Percentiles rank a stretch among this genome's conserved stretches.
These are phyloP conservation scores for Yamadazyma akitaensis DNA, from an alignment of 805 yeast species.

Conservation along the genomic window DNA sequence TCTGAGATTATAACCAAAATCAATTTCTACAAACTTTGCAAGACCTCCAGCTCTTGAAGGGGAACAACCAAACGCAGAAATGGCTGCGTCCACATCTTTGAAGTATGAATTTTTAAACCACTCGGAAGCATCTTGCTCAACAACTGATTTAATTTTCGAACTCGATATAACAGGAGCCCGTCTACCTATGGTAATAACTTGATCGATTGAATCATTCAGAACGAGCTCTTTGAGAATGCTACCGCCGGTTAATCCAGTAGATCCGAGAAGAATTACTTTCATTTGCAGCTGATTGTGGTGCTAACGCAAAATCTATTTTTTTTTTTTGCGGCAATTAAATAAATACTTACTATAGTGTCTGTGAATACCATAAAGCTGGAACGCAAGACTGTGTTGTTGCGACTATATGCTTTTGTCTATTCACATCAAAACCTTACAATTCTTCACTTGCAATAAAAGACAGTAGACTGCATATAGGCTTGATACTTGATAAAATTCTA, in stretches of 20 bases:
- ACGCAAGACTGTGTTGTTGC: no score
- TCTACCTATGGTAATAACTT: conserved; percentile 51
- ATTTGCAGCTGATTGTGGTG: background rate
- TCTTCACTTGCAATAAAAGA: no score
- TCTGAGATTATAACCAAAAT: conserved; percentile 65
- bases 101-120: conserved; percentile 47
- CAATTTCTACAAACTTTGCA: conserved; percentile 68
- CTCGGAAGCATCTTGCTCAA: conserved; percentile 38
- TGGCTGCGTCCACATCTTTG: conserved; percentile 40
- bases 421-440: no score
- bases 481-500: no score
- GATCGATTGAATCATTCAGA: conserved; percentile 27
- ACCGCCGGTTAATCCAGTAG: conserved; percentile 77
- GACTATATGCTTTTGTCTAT: no score
- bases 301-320: no score
- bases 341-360: no score
- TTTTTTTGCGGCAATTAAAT: no score
- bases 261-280: conserved; percentile 47
- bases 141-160: conserved; percentile 33
- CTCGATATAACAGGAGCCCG: conserved; percentile 32
- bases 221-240: conserved; percentile 48
- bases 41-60: conserved; percentile 69
- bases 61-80: conserved; percentile 76
- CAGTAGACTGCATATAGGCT: no score
- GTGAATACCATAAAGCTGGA: no score